Evolutionary conservation across 768 basidiomycete genomes (phyloP), one percentile per base, ranked within the genome.

Genomic region (Cantharellus cinnabarinus): DNA sequence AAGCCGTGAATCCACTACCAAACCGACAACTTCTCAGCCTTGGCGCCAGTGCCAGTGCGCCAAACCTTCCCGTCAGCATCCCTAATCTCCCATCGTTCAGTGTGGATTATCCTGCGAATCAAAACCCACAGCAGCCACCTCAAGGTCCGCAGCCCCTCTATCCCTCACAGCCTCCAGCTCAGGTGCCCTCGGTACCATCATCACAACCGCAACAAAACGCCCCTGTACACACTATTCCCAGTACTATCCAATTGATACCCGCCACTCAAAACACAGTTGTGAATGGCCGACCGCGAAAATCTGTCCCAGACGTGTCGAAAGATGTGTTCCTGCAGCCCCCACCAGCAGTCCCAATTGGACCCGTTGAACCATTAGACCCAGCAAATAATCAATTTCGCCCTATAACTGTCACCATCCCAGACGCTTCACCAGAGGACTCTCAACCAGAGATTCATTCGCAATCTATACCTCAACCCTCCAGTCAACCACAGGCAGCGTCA

Each of bases 1-100:
- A 95, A 69, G 93, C 95, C 3, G 84, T 98, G 78, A 99, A 99
- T 68, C 95, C 95, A 50, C 75, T 97, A 56, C 90, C 90, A 2
- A 86, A 89, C 61, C 80, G 89, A 65, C 85, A 88, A 2, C 74
- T 89, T n/a, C 55, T 63, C 34, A 59, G 39, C n/a, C 50, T 60
- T 35, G 59, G 50, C 55, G 55, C 38, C 29, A 58, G 41, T 56
- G 38, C 52, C 10, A 54, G 52, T 54, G 52, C 52, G 10, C 52
- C 52, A 37, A 54, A 54, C 38, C 52, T 54, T 7, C 44, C 44
- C 29, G 52, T 54, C 10, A 54, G 52, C 35, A 54, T 54, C 7
- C 52, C 52, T 14, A 54, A 54, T 37, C 52, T 54, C 52, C 52
- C 52, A 7, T 14, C 10, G 14, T 54, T 54, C 10, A 14, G 14